Evolutionary conservation across 495 filamentous ascomycete genomes (phyloP), one percentile per base, ranked within the genome.

Genomic region (Xylaria scruposa): DNA sequence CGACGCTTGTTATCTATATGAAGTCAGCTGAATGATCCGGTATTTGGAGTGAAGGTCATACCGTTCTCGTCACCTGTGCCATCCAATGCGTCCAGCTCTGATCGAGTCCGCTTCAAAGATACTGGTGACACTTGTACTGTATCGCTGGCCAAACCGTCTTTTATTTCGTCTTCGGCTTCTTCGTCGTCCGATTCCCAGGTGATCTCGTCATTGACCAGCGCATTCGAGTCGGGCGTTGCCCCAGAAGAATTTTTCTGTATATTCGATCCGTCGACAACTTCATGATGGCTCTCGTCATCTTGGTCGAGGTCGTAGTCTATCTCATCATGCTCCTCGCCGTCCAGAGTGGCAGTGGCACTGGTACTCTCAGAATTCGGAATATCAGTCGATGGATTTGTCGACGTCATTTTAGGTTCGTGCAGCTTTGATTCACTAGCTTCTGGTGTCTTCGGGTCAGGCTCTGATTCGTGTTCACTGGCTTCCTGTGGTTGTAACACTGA

Each of bases 1-100:
- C 80, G 84, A 80, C 84, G 84, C 83, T 86, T 86, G 84, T 81
- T 65, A 71, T 83, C 84, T 86, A 73, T 29, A 8, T 40, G 5
- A 63, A 54, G 74, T 85, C 70, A 84, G 82, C 59, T 62, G 24
- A 24, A 8, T n/a, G 13, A 53, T 29, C 29, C 46, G 3, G 54
- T n/a, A 15, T n/a, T 49, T 51, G 4, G n/a, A n/a, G 31, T 44
- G 0, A 65, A 6, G 1, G 33, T 58, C 82, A 74, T 84, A 86
- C 84, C 84, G 75, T 80, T 77, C 72, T 81, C 78, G 44, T 82
- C 79, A 66, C 40, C 69, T 72, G 38, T 24, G 65, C 44, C 67
- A 47, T 75, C 77, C 21, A 46, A 49, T 13, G 67, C 65, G 63
- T 77, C 74, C 33, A 74, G 70, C 67, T 77, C 72, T 13, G 76